Base-by-base conservation (phyloP, 768 basidiomycete genomes). In the Hemileccinum rubropunctum region DNA sequence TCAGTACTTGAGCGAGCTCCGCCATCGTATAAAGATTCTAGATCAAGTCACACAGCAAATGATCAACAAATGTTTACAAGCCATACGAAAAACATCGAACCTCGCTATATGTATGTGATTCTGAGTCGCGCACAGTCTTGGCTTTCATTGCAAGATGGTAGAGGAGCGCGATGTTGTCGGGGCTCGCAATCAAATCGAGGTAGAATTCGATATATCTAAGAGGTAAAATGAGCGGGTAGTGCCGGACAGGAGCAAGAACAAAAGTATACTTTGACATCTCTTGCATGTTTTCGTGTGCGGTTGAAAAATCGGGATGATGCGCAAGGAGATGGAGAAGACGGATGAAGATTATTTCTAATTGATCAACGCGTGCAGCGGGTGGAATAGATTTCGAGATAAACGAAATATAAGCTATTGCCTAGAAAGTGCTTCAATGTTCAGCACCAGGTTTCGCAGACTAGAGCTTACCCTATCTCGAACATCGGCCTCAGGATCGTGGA, bases 231-330 rank as follows among this genome's bases (percentile, higher is more conserved):
- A 44, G n/a, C 3, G 6, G 17, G 18, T 8, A 7, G 4, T 30
- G 14, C 21, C 8, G 4, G 13, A 40, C 28, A 1, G 3, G 41
- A 27, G 20, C 36, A 6, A 23, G 42, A 21, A 34, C 26, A 6
- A 17, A 21, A 8, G 63, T 86, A 40, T 57, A 97, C 93, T 86
- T 91, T 20, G 88, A 83, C 58, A 93, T 85, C 59, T 89, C 86
- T 30, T 81, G 73, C 33, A 95, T 66, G 36, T 84, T 84, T 30
- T 89, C 87, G 33, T 80, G 77, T 3, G 77, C 75, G 38, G 74
- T 76, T 17, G 76, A 77, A 59, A 93, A 95, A 68, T 99, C 97
- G 4, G 95, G 95, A 64, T 99, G 97, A 63, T 97, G 95, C 0
- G 94, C 91, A 5, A 98, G 75, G 1, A 94, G 68, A 61, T 94